These are phyloP conservation scores for Aspergillus funiculosus DNA, from an alignment of 495 filamentous ascomycete species.

Conservation along the genomic window DNA sequence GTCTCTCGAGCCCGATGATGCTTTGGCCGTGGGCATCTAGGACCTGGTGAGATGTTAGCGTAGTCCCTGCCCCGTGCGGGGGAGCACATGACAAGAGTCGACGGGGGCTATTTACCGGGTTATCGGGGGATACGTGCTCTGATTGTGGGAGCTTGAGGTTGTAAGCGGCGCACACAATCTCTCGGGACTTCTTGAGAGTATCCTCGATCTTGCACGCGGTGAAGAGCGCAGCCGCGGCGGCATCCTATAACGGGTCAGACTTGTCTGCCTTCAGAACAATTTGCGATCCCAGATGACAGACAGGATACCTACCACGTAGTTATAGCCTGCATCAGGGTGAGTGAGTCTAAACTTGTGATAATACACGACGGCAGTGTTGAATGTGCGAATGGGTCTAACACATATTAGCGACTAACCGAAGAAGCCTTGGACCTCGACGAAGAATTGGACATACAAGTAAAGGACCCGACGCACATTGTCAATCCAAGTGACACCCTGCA, in stretches of 20 bases:
- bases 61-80: too few relatives aligned
- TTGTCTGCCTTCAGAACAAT: too few relatives aligned
- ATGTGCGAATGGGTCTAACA: constrained; percentile 74
- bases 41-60: constrained; percentile 39
- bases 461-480: constrained; percentile 68
- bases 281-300: too few relatives aligned
- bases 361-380: constrained; percentile 74
- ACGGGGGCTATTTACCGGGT: constrained; percentile 49
- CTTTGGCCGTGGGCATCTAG: constrained; percentile 71
- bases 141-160: constrained; percentile 68
- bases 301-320: constrained; percentile 42
- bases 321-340: constrained; percentile 69
- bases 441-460: constrained; percentile 51
- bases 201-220: constrained; percentile 96
- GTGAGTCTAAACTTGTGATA: constrained; percentile 85
- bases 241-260: constrained; percentile 54
- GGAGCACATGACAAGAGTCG: neutral
- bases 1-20: constrained; percentile 81
- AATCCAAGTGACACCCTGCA: constrained; percentile 76
- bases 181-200: constrained; percentile 90
- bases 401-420: neutral
- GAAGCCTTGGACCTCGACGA: neutral
- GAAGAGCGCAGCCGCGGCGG: constrained; percentile 80
- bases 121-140: constrained; percentile 76
- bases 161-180: constrained; percentile 85